A percentile compares a stretch with the other conserved stretches of the same genome.
These are phyloP conservation scores for Durotheca rogersii DNA, from an alignment of 495 filamentous ascomycete species.

Conservation along the genomic window DNA sequence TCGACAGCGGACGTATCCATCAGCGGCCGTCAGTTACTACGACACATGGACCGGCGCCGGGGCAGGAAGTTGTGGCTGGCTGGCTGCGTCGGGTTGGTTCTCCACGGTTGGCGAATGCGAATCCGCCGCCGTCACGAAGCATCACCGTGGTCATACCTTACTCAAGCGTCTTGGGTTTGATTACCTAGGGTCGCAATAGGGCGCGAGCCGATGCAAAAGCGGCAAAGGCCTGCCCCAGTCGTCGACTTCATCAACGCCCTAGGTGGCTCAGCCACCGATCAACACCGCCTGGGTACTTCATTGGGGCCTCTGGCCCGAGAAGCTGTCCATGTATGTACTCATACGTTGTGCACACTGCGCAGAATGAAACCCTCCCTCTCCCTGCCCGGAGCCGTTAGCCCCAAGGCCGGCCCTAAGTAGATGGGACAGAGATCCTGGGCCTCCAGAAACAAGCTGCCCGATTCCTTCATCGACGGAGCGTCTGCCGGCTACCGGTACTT, in stretches of 20 bases:
- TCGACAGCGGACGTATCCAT: neutral
- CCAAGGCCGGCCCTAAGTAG: conserved; percentile 20
- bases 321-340: conserved; percentile 17
- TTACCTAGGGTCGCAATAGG: conserved; percentile 18
- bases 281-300: conserved; percentile 19
- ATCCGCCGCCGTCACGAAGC: conserved; percentile 3
- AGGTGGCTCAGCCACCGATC: conserved; percentile 29
- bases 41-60: conserved; percentile 5
- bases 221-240: neutral
- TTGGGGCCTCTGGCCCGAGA: conserved; percentile 30
- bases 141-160: conserved; percentile 12
- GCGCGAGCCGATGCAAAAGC: conserved; percentile 4
- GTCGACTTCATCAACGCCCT: conserved; percentile 2
- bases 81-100: conserved; percentile 14
- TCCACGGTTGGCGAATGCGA: conserved; percentile 11
- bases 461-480: conserved; percentile 26
- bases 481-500: conserved; percentile 17
- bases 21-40: no score
- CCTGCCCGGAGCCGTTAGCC: conserved; percentile 30
- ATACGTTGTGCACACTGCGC: conserved; percentile 2
- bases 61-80: conserved; percentile 22
- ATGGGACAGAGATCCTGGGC: conserved; percentile 24
- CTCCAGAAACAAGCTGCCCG: conserved; percentile 20
- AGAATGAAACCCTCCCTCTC: conserved; percentile 35
- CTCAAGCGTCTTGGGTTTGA: conserved; percentile 1